Percentiles rank a stretch among this genome's conserved stretches.
Evolutionary conservation across 768 basidiomycete genomes (phyloP).

Genomic region (Boletus tomentosulus): DNA sequence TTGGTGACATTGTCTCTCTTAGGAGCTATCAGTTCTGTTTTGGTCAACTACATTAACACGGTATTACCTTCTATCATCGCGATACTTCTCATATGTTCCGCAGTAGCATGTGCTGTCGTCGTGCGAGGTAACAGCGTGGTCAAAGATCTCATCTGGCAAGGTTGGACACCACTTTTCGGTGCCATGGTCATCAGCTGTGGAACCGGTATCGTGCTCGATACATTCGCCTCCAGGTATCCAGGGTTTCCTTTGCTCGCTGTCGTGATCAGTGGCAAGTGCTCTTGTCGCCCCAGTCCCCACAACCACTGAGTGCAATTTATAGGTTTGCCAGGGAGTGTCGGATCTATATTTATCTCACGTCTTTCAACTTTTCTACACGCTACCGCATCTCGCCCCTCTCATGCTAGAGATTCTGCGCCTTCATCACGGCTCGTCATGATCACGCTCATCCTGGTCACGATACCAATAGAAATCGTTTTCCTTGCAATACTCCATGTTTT

Average conservation of each 20-base stretch:
- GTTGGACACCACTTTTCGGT: constrained; percentile 89
- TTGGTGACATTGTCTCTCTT: constrained; percentile 85
- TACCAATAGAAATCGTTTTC: constrained; percentile 80
- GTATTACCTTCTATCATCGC: constrained; percentile 56
- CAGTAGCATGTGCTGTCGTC: constrained; percentile 48
- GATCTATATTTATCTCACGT: constrained; percentile 87
- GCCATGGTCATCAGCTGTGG: constrained; percentile 86
- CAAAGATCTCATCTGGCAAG: constrained; percentile 68
- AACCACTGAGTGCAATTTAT: neutral
- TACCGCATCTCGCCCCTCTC: constrained; percentile 9
- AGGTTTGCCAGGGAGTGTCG: constrained; percentile 87
- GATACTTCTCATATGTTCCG: constrained; percentile 45
- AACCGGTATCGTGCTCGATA: constrained; percentile 88
- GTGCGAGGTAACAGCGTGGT: constrained; percentile 67
- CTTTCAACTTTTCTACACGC: constrained; percentile 85
- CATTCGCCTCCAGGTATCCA: constrained; percentile 80
- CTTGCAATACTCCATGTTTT: constrained; percentile 57
- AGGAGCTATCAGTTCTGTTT: constrained; percentile 65
- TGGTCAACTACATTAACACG: constrained; percentile 64
- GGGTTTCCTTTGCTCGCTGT: constrained; percentile 87
- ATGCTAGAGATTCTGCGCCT: constrained; percentile 16
- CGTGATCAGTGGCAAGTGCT: constrained; percentile 71
- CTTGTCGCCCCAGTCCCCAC: neutral
- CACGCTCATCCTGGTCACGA: constrained; percentile 67
- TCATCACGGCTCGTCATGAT: constrained; percentile 54